Evolutionary conservation across 2,329 filamentous ascomycete genomes (phyloP), one percentile per base, ranked within the genome.

Genomic region (Cephalotrichum gorgonifer): DNA sequence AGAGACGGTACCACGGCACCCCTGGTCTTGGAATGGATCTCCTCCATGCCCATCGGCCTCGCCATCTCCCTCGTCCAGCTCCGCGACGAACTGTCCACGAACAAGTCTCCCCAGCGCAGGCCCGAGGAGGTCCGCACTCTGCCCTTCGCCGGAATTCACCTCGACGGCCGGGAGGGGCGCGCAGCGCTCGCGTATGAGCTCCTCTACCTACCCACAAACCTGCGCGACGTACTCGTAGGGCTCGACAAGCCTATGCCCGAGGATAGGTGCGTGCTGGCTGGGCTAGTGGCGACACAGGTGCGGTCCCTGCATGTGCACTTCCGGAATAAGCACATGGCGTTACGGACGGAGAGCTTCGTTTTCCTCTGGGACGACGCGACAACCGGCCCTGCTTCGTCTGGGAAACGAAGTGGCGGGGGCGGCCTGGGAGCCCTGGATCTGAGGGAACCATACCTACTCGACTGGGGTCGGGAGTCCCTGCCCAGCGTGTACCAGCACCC

Each of bases 401-500:
- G 22, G 17, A 39, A 20, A 7, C 35, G 17, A 20, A 33, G n/a
- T 33, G 41, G 22, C 23, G 41, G 6, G 9, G 43, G 26, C 26
- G 26, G 7, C 26, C n/a, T 17, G 25, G 26, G 26, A 17, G 31
- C 22, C 4, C 15, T 43, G 6, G 28, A 41, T 22, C 20, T 49
- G 17, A 20, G 15, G 20, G 20, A 17, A 6, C 47, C 47, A 6
- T 44, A 35, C 14, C 17, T 49, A 7, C 27, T 49, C 12, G 47
- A 42, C 23, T 49, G 47, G 47, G 47, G 47, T 14, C 39, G 47
- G 7, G 27, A 43, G 17, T 23, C 28, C 12, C 11, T 4, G 6
- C 47, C 41, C 20, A 33, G 17, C 28, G 25, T 49, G 7, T 49
- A 49, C 47, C 47, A 49, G 41, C 47, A 49, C 47, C 39, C 47